Base-by-base conservation (phyloP, 148 eudicot species). In the Vaccinium vitisidaea region DNA sequence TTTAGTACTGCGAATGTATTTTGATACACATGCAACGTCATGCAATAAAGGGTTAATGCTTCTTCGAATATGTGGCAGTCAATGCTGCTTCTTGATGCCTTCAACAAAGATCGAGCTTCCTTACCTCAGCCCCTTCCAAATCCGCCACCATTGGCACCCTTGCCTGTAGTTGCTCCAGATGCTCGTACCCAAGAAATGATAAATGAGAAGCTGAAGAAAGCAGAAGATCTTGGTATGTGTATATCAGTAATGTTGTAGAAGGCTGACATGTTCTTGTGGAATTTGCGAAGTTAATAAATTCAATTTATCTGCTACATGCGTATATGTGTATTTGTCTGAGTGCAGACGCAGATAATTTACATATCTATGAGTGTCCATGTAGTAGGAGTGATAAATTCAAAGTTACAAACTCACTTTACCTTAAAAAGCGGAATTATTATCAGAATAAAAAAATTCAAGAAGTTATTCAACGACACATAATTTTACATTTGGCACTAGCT, bases 181-280 rank as follows among this genome's bases (percentile, higher is more conserved):
- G 92, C 98, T 86, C 98, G 93, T 67, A 94, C 94, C 16, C 99
- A 96, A 88, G 99, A 96, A 87, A 78, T 96, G 93, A 96, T 96
- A 19, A 96, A 96, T 84, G 99, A 96, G 94, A 96, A 96, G 88
- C 89, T 96, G 90, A 96, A 94, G 93, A 94, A 92, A 86, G 97
- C 99, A 16, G 99, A 94, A 86, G 97, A 93, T 59, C 95, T 96
- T 82, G 99, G 99, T 96, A 91, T 50, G 88, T 73, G 59, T 55
- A 48, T 43, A 81, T 84, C 61, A 73, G 53, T 80, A 55, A 32
- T 81, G 7, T 76, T 23, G 50, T 76, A 18, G 32, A 76, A 48
- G 80, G 27, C 7, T 49, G 32, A 12, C 32, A n/a, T 49, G 80
- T n/a, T 76, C 30, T 12, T 23, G 23, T 43, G 4, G 78, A 8